Evolutionary conservation across 2,329 filamentous ascomycete species (phyloP).

Genomic region (Xylaria polymorpha): DNA sequence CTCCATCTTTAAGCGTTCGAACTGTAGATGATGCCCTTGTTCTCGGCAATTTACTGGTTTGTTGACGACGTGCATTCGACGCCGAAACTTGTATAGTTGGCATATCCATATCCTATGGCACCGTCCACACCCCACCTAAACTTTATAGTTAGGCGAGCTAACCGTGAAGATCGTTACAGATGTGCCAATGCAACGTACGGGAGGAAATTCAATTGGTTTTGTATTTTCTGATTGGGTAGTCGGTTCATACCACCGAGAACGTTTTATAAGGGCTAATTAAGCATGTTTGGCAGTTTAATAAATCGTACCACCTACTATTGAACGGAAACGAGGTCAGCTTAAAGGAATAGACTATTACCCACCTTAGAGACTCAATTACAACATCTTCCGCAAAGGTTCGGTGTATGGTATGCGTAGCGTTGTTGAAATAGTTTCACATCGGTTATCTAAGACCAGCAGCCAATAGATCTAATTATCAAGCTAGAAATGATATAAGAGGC

Average conservation of each 20-base stretch:
- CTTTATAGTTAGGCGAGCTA: slow-evolving; percentile 8
- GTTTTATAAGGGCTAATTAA: slow-evolving; percentile 2
- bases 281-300: not conserved
- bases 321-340: not conserved
- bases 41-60: slow-evolving; percentile 7
- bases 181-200: not conserved
- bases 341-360: not conserved
- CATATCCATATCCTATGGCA: slow-evolving; percentile 6
- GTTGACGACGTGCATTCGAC: slow-evolving; percentile 13
- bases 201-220: not conserved
- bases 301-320: not conserved
- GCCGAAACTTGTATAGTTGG: slow-evolving; percentile 1
- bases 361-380: not conserved
- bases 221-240: not conserved
- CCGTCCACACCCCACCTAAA: not conserved
- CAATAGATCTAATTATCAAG: not conserved
- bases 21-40: slow-evolving; percentile 1
- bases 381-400: too few relatives aligned
- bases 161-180: slow-evolving; percentile 4
- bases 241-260: not conserved
- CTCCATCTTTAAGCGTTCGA: not conserved
- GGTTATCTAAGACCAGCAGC: not conserved
- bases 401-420: not conserved
- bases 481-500: not conserved
- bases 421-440: not conserved